A percentile compares a stretch with the other conserved stretches of the same genome.
Evolutionary conservation across 2,329 filamentous ascomycete species (phyloP).

Genomic region (Ophiostoma sp.): DNA sequence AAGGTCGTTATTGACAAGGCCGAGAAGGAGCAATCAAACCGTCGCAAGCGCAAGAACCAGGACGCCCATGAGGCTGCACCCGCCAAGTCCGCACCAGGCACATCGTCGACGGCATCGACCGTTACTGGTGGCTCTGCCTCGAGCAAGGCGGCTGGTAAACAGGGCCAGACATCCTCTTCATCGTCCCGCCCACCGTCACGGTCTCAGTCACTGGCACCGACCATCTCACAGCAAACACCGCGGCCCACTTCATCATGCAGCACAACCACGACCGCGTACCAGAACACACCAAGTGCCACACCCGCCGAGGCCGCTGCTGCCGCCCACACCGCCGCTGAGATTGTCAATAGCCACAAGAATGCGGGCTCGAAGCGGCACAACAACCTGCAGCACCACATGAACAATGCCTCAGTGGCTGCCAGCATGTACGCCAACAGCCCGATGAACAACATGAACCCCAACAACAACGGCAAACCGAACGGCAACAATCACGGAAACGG

Average conservation of each 20-base stretch:
- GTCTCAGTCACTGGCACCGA: conserved; percentile 14
- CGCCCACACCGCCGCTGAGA: conserved; percentile 29
- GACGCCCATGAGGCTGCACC: conserved; percentile 33
- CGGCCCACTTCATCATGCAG: conserved; percentile 28
- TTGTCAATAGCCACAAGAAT: conserved; percentile 30
- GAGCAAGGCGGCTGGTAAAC: background rate
- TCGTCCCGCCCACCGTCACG: conserved; percentile 17
- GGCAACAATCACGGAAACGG: background rate
- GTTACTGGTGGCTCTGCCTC: background rate
- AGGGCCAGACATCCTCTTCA: background rate
- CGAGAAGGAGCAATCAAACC: conserved; percentile 77
- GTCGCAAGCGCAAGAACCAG: conserved; percentile 80
- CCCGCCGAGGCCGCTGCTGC: conserved; percentile 29
- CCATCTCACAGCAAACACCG: conserved; percentile 13
- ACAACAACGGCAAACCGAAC: background rate
- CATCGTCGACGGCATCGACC: background rate
- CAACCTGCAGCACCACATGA: conserved; percentile 11
- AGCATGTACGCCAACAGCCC: conserved; percentile 43
- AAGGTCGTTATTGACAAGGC: conserved; percentile 87
- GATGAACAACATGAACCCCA: conserved; percentile 35
- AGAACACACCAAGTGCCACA: conserved; percentile 29
- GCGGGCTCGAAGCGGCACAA: conserved; percentile 11
- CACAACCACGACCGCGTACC: conserved; percentile 24
- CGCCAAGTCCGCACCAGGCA: conserved; percentile 32
- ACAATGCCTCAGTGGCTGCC: conserved; percentile 26